These are phyloP conservation scores for Diutina siamensis DNA, from an alignment of 1,139 yeast genomes.

Conservation along the genomic window DNA sequence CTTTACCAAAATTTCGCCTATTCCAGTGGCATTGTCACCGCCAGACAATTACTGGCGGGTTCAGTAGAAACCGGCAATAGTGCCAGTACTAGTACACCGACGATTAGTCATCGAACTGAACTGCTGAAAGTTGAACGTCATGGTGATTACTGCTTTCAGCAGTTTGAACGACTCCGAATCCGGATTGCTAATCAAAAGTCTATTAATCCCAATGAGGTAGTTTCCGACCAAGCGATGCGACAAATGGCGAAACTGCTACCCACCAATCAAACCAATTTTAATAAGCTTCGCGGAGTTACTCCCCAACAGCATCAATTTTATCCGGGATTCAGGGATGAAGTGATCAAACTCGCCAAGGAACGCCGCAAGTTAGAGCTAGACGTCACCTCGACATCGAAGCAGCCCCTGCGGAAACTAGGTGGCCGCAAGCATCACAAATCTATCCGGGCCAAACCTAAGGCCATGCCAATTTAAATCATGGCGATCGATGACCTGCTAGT, in stretches of 20 bases:
- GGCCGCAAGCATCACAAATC: not conserved
- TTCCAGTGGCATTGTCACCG: not conserved
- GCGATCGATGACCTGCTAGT: not conserved
- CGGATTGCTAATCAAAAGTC: not conserved
- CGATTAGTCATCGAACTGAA: not conserved
- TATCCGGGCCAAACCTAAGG: not conserved
- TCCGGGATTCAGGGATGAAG: not conserved
- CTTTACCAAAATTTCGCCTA: not conserved
- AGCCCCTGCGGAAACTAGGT: not conserved
- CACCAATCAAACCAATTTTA: not conserved
- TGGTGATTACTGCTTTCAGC: not conserved
- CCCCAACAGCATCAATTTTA: not conserved
- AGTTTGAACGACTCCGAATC: not conserved
- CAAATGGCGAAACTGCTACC: constrained; percentile 2
- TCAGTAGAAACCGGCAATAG: not conserved
- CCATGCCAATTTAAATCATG: not conserved
- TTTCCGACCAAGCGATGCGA: not conserved
- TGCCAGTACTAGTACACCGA: not conserved
- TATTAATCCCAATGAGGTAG: not conserved
- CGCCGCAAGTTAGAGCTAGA: too few relatives aligned
- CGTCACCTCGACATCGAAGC: not conserved
- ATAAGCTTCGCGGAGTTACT: not conserved
- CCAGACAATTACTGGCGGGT: constrained; percentile 2
- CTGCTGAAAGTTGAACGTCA: not conserved
- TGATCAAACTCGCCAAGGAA: not conserved